Conservation (phyloP, 2,329 filamentous ascomycete species). For the Colletotrichum sp. region DNA sequence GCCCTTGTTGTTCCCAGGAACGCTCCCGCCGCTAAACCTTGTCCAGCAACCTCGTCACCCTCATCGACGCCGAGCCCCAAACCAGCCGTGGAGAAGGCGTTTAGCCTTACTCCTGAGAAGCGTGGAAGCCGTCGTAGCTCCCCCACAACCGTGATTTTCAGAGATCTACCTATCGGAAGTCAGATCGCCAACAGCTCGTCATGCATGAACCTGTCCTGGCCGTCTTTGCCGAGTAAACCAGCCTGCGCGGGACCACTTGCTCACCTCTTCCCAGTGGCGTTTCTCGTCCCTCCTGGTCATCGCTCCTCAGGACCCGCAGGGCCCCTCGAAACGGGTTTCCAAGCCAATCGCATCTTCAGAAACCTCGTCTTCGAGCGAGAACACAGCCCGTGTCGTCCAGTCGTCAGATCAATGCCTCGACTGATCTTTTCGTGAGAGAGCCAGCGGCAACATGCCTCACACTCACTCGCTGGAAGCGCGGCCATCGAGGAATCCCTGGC, state of each 20-base stretch:
- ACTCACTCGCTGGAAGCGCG: background rate
- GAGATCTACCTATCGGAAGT: slow-evolving; percentile 16
- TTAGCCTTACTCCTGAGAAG: slow-evolving; percentile 4
- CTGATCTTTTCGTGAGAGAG: slow-evolving; percentile 14
- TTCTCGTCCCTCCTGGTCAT: background rate
- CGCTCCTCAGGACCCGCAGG: slow-evolving; percentile 1
- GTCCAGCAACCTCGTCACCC: background rate
- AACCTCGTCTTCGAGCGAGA: background rate
- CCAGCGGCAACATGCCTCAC: slow-evolving; percentile 7
- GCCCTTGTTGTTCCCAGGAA: slow-evolving; percentile 13
- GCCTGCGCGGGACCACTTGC: background rate
- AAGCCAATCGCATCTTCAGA: slow-evolving; percentile 19
- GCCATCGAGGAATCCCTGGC: background rate
- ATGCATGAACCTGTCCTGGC: background rate
- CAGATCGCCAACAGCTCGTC: slow-evolving; percentile 6
- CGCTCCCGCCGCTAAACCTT: slow-evolving; percentile 16
- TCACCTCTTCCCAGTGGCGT: background rate
- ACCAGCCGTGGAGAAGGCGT: background rate
- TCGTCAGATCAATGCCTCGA: slow-evolving; percentile 20
- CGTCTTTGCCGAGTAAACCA: slow-evolving; percentile 8
- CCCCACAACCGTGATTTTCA: background rate
- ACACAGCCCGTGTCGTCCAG: background rate
- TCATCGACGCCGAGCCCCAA: slow-evolving; percentile 13
- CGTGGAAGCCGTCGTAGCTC: background rate
- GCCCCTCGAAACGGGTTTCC: slow-evolving; percentile 5